Evolutionary conservation across 2,329 filamentous ascomycete species (phyloP).

Genomic region (Monosporascus sp.): DNA sequence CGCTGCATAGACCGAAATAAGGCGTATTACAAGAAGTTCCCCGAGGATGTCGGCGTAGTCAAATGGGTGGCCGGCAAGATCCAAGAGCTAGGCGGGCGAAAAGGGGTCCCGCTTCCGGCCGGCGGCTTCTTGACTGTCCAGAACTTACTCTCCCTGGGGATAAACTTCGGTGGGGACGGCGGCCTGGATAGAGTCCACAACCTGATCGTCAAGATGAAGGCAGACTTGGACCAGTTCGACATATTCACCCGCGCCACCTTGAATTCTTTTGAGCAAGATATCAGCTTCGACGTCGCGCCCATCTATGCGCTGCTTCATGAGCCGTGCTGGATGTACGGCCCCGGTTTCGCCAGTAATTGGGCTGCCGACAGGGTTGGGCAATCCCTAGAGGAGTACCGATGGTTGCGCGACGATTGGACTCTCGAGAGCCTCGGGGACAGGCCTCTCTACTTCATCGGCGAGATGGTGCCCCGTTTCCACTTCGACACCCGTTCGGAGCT

Average conservation of each 20-base stretch:
- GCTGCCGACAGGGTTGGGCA: conserved; percentile 62
- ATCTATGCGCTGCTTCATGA: conserved; percentile 88
- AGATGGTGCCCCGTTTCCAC: conserved; percentile 87
- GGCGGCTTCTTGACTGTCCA: conserved; percentile 68
- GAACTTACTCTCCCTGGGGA: conserved; percentile 72
- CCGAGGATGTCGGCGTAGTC: conserved; percentile 68
- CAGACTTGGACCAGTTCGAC: conserved; percentile 72
- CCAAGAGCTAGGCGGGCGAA: conserved; percentile 44
- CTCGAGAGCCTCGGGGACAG: conserved; percentile 31
- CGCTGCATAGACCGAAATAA: conserved; percentile 68
- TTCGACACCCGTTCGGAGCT: conserved; percentile 79
- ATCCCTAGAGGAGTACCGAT: conserved; percentile 40
- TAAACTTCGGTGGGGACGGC: conserved; percentile 73
- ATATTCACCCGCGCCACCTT: conserved; percentile 69
- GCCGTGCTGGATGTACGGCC: conserved; percentile 74
- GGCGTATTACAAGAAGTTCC: conserved; percentile 79
- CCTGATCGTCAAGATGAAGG: conserved; percentile 62
- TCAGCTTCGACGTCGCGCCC: conserved; percentile 68
- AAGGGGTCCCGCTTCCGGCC: conserved; percentile 56
- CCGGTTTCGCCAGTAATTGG: conserved; percentile 63
- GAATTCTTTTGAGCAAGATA: conserved; percentile 58
- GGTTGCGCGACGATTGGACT: conserved; percentile 41
- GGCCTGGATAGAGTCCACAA: conserved; percentile 72
- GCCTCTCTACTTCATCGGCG: conserved; percentile 77
- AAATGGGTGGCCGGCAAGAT: conserved; percentile 63